Percentiles rank a stretch among this genome's conserved stretches.
Evolutionary conservation across 192 early-diverging fungal genomes (phyloP).

Genomic region (Polychytrium aggregatum): DNA sequence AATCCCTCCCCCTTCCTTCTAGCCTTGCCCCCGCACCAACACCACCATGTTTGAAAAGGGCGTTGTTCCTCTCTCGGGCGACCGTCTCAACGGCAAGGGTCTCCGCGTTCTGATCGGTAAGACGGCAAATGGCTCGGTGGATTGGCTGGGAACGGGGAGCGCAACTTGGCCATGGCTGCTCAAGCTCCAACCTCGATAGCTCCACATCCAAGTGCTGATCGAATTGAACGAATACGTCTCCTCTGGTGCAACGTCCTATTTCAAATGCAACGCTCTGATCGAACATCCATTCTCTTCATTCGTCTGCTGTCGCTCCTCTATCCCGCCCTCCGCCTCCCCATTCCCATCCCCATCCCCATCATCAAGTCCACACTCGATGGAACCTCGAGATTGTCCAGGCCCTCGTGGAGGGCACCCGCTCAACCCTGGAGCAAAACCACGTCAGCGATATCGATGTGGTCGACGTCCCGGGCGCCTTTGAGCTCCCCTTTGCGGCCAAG

Average conservation of each 20-base stretch:
- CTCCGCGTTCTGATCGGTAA: slow-evolving; percentile 19
- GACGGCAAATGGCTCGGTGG: too few relatives aligned
- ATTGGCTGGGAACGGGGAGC: too few relatives aligned
- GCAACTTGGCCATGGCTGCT: too few relatives aligned
- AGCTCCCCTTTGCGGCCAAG: slow-evolving; percentile 84
- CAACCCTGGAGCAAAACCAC: slow-evolving; percentile 50
- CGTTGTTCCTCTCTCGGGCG: not conserved
- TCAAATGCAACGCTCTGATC: not conserved
- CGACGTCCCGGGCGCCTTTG: slow-evolving; percentile 85
- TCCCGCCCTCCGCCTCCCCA: too few relatives aligned
- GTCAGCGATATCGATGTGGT: slow-evolving; percentile 74
- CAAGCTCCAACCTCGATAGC: too few relatives aligned
- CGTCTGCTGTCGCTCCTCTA: too few relatives aligned
- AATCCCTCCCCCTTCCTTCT: too few relatives aligned
- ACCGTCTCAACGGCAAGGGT: slow-evolving; percentile 6
- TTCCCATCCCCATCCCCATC: too few relatives aligned
- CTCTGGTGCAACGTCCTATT: not conserved
- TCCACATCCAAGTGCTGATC: not conserved
- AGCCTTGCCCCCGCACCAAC: too few relatives aligned
- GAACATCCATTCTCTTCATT: not conserved
- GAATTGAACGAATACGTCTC: not conserved
- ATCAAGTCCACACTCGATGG: slow-evolving; percentile 84
- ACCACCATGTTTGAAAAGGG: too few relatives aligned
- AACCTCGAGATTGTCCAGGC: slow-evolving; percentile 76
- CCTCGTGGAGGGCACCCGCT: slow-evolving; percentile 61